phyloP scores from a whole-genome alignment of 1,139 yeast species.

The Groenewaldozyma auringiensis region DNA sequence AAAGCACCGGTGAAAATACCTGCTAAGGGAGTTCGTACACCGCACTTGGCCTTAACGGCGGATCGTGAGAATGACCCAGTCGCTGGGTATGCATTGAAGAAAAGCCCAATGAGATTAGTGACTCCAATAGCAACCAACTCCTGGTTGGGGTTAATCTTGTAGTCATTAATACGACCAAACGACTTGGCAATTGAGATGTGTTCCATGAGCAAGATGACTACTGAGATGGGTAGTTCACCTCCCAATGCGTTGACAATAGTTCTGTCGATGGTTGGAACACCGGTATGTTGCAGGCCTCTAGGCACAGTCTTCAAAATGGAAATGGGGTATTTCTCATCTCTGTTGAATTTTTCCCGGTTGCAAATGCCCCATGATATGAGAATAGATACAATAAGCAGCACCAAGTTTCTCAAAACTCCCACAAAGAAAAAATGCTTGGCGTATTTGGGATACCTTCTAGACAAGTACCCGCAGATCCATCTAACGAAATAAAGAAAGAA shows the following conservation, averaged over 20 bases:
- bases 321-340: slow-evolving; percentile 38
- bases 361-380: slow-evolving; percentile 59
- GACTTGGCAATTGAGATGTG: slow-evolving; percentile 93
- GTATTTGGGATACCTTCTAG: slow-evolving; percentile 57
- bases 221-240: slow-evolving; percentile 76
- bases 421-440: slow-evolving; percentile 56
- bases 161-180: slow-evolving; percentile 86
- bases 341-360: slow-evolving; percentile 37
- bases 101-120: slow-evolving; percentile 82
- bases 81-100: slow-evolving; percentile 90
- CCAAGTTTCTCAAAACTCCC: slow-evolving; percentile 72
- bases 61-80: slow-evolving; percentile 95
- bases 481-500: slow-evolving; percentile 64
- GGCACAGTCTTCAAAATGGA: slow-evolving; percentile 71
- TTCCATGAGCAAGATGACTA: slow-evolving; percentile 73
- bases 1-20: slow-evolving; percentile 88
- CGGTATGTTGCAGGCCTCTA: slow-evolving; percentile 69
- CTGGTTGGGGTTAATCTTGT: slow-evolving; percentile 86
- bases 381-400: slow-evolving; percentile 72
- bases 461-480: slow-evolving; percentile 46
- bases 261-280: slow-evolving; percentile 60
- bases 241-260: slow-evolving; percentile 57
- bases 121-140: slow-evolving; percentile 93
- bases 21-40: slow-evolving; percentile 90
- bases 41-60: slow-evolving; percentile 90